A percentile compares a stretch with the other conserved stretches of the same genome.
Evolutionary conservation across 805 yeast genomes (phyloP).

Genomic region (Saturnispora gosingensis): DNA sequence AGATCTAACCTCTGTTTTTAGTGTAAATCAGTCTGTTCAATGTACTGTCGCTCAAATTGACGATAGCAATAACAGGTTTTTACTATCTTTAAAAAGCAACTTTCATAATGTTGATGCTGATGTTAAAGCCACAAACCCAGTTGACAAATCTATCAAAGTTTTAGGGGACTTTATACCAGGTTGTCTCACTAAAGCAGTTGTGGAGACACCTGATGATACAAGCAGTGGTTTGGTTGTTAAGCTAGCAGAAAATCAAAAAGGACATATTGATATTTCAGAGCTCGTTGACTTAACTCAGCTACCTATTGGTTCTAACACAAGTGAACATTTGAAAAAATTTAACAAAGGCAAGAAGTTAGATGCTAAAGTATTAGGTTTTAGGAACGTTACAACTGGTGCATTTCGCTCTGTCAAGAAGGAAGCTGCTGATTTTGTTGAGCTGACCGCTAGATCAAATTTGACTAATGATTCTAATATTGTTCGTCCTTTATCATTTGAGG

Average conservation of each 20-base stretch:
- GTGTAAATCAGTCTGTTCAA: constrained; percentile 59
- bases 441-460: constrained; percentile 29
- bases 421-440: constrained; percentile 52
- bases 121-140: constrained; percentile 42
- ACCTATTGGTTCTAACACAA: constrained; percentile 14
- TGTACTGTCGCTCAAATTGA: constrained; percentile 62
- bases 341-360: constrained; percentile 47
- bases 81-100: constrained; percentile 41
- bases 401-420: constrained; percentile 53
- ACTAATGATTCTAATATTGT: constrained; percentile 34
- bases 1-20: constrained; percentile 46
- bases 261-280: constrained; percentile 71
- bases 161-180: constrained; percentile 53
- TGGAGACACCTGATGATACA: constrained; percentile 50
- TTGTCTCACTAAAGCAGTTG: constrained; percentile 44
- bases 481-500: constrained; percentile 25
- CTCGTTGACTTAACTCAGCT: constrained; percentile 49
- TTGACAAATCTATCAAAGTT: constrained; percentile 42
- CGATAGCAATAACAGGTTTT: constrained; percentile 59
- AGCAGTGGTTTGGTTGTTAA: constrained; percentile 61
- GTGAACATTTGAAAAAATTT: constrained; percentile 50
- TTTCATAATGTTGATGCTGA: constrained; percentile 8
- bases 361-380: constrained; percentile 68
- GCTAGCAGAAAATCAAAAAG: constrained; percentile 69
- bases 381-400: constrained; percentile 58